phyloP scores from a whole-genome alignment of 2,329 filamentous ascomycete genomes.

The Stachybotrys elegans region DNA sequence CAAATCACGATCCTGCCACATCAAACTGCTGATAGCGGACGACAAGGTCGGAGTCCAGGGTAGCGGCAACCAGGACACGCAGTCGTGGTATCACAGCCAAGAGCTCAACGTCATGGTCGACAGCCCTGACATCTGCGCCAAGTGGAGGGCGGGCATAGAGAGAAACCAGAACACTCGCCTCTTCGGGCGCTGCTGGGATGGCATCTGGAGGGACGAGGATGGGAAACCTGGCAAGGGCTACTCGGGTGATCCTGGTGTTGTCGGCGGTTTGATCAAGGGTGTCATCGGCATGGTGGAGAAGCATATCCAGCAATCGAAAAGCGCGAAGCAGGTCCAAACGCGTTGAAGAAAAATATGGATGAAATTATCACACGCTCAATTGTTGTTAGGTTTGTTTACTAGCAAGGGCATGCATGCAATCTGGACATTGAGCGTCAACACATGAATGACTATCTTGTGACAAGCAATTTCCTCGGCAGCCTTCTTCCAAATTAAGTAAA shows the following conservation, averaged over 20 bases:
- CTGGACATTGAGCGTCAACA: too few species aligned
- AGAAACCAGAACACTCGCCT: slow-evolving; percentile 62
- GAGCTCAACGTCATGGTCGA: slow-evolving; percentile 76
- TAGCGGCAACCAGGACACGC: slow-evolving; percentile 76
- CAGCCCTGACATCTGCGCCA: slow-evolving; percentile 51
- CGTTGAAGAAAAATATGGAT: too few species aligned
- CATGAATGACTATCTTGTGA: too few species aligned
- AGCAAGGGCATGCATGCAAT: too few species aligned
- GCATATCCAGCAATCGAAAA: neutral
- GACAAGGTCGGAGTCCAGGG: slow-evolving; percentile 64
- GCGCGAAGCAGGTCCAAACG: too few species aligned
- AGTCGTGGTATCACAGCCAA: slow-evolving; percentile 73
- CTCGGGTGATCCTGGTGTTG: neutral
- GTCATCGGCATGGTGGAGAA: neutral
- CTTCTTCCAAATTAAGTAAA: too few species aligned
- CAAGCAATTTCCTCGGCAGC: too few species aligned
- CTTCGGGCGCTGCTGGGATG: slow-evolving; percentile 39
- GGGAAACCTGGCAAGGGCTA: neutral
- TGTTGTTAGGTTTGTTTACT: too few species aligned
- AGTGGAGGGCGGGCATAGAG: slow-evolving; percentile 57
- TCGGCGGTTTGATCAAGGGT: neutral
- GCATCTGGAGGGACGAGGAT: neutral
- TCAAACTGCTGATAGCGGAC: slow-evolving; percentile 74
- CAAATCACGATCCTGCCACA: slow-evolving; percentile 65
- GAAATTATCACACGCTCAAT: too few species aligned